Conservation (phyloP, 805 yeast species). For the Brettanomyces bruxellensis region DNA sequence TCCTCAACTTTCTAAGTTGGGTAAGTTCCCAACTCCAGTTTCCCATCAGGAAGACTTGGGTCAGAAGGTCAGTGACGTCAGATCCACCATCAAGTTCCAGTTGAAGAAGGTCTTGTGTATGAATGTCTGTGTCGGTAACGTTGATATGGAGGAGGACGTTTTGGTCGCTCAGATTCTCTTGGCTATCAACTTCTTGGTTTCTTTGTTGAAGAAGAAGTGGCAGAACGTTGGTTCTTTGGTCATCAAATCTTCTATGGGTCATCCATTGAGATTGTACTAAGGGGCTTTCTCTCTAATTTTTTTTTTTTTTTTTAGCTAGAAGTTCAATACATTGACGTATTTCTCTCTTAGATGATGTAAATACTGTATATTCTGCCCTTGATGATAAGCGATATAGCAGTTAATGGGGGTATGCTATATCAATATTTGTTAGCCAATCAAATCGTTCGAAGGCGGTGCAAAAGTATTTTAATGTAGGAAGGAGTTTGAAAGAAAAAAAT, state of each 20-base stretch:
- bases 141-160: conserved; percentile 96
- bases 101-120: conserved; percentile 99
- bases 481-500: too few relatives aligned
- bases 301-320: neutral
- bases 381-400: too few relatives aligned
- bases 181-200: conserved; percentile 98
- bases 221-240: conserved; percentile 99
- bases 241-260: conserved; percentile 99
- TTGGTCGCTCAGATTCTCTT: conserved; percentile 96
- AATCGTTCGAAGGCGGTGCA: too few relatives aligned
- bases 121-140: conserved; percentile 99
- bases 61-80: conserved; percentile 92
- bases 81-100: conserved; percentile 99
- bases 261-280: conserved; percentile 99
- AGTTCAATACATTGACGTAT: neutral
- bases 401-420: too few relatives aligned
- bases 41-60: conserved; percentile 98
- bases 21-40: conserved; percentile 99
- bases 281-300: neutral
- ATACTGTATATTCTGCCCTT: too few relatives aligned
- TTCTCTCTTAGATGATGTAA: too few relatives aligned
- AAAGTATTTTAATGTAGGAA: too few relatives aligned
- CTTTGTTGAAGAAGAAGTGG: conserved; percentile 99
- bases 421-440: too few relatives aligned
- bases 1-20: conserved; percentile 99